Base-by-base conservation (phyloP, 1,284 basidiomycete species). In the Chiua sp. region DNA sequence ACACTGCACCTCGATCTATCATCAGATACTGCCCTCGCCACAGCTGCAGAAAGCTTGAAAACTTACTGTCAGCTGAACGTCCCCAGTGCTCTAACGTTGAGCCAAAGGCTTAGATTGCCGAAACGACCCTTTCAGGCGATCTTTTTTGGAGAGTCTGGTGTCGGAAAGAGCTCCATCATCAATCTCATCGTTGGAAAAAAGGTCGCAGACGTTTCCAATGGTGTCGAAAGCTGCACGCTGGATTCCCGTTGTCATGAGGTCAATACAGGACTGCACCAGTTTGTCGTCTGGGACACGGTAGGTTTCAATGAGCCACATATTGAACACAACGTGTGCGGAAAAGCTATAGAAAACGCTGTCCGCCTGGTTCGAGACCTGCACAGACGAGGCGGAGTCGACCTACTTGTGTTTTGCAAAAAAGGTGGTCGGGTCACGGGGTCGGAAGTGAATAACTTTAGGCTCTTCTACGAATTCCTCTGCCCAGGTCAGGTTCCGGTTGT, bases 331-430 rank as follows among this genome's bases (percentile, higher is more conserved):
- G 8, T 63, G 59, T 57, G 66, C 61, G 23, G 60, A 59, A 47
- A 69, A 12, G 76, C 77, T 7, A 68, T 81, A 42, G 60, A 68
- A 16, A 66, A 75, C 22, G 73, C 79, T 20, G 74, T 70, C 49
- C 55, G 58, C 2, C 66, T 81, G 20, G 62, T 81, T 37, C 64
- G 61, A 11, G 66, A 63, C 20, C 64, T 81, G n/a, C 60, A 69
- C 4, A 20, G 18, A 7, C 57, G 53, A 39, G 75, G 68, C 10
- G 78, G 78, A 1, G 61, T 80, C 37, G 73, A 70, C 60, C 66
- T 80, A 50, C 73, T 81, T 26, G 63, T 81, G 20, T 79, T 76
- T 51, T 77, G 75, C 69, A 75, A 76, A 30, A 65, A 68, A 18
- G 54, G 51, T 0, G 62, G 71, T 7, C 68, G 75, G 33, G 68